Conservation (phyloP, 495 filamentous ascomycete genomes). For the Penicillium daleae region DNA sequence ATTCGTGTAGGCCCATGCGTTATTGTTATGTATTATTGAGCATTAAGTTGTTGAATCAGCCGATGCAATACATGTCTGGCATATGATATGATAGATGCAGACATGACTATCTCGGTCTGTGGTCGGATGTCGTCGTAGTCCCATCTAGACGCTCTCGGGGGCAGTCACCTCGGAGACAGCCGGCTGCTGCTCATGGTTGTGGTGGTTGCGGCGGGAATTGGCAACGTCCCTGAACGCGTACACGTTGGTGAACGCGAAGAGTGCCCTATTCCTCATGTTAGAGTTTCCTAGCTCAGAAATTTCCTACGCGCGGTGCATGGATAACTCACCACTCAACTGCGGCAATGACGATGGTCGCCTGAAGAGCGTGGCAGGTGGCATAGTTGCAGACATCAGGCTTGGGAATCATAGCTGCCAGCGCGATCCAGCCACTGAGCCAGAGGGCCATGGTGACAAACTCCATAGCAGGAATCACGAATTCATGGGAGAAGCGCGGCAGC, state of each 20-base stretch:
- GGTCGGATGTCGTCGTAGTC: background rate
- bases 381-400: slow-evolving; percentile 47
- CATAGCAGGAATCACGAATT: slow-evolving; percentile 38
- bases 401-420: slow-evolving; percentile 61
- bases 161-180: slow-evolving; percentile 15
- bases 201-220: slow-evolving; percentile 18
- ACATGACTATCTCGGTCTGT: background rate
- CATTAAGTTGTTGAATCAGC: background rate
- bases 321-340: slow-evolving; percentile 53
- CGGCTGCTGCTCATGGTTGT: slow-evolving; percentile 5
- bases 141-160: background rate
- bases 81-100: background rate
- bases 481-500: slow-evolving; percentile 56
- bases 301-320: background rate
- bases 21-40: slow-evolving; percentile 3
- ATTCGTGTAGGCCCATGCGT: slow-evolving; percentile 5
- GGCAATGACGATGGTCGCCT: slow-evolving; percentile 48
- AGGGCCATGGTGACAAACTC: slow-evolving; percentile 29
- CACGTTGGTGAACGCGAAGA: slow-evolving; percentile 27
- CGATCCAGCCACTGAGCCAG: slow-evolving; percentile 73
- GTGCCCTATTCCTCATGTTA: slow-evolving; percentile 36
- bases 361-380: slow-evolving; percentile 46
- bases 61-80: background rate
- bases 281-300: background rate
- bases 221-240: slow-evolving; percentile 24